Conservation (phyloP, 345 rosid species). For the Bretschneidera sinensis region DNA sequence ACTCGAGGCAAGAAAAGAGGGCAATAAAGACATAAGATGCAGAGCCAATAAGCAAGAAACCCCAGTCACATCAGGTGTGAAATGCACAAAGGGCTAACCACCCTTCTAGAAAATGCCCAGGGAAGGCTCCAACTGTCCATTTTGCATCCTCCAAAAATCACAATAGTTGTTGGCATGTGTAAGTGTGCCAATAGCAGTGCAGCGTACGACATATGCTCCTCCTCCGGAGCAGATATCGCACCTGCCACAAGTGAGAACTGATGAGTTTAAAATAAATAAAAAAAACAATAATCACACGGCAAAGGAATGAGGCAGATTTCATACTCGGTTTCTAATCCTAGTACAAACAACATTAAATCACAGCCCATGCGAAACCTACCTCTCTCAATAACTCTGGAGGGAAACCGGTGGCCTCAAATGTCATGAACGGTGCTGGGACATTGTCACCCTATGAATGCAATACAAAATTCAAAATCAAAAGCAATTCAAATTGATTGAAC, state of each 20-base stretch:
- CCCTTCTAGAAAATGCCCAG: slow-evolving; percentile 68
- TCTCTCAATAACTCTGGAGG: slow-evolving; percentile 92
- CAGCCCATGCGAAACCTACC: slow-evolving; percentile 41
- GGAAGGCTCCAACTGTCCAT: slow-evolving; percentile 75
- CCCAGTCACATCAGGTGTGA: slow-evolving; percentile 74
- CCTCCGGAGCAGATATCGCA: slow-evolving; percentile 95
- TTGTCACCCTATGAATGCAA: slow-evolving; percentile 69
- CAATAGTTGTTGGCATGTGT: slow-evolving; percentile 50
- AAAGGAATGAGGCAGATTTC: slow-evolving; percentile 20
- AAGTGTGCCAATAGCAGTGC: slow-evolving; percentile 73
- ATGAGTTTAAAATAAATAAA: slow-evolving; percentile 44
- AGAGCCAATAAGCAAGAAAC: slow-evolving; percentile 64
- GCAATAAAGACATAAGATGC: slow-evolving; percentile 61
- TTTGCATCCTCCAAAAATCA: slow-evolving; percentile 88
- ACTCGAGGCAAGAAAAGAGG: slow-evolving; percentile 73
- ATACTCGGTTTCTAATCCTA: slow-evolving; percentile 24
- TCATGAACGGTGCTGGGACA: slow-evolving; percentile 87
- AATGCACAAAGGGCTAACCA: slow-evolving; percentile 68
- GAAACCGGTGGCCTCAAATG: slow-evolving; percentile 86
- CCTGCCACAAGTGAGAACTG: slow-evolving; percentile 79
- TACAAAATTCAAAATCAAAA: slow-evolving; percentile 11
- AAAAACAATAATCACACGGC: slow-evolving; percentile 17
- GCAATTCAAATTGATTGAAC: slow-evolving; percentile 6
- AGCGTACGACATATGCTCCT: slow-evolving; percentile 97
- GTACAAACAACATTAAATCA: slow-evolving; percentile 12